Percentiles rank a stretch among this genome's conserved stretches.
phyloP scores from a whole-genome alignment of 257 asterid species.

The Scutellaria minor region DNA sequence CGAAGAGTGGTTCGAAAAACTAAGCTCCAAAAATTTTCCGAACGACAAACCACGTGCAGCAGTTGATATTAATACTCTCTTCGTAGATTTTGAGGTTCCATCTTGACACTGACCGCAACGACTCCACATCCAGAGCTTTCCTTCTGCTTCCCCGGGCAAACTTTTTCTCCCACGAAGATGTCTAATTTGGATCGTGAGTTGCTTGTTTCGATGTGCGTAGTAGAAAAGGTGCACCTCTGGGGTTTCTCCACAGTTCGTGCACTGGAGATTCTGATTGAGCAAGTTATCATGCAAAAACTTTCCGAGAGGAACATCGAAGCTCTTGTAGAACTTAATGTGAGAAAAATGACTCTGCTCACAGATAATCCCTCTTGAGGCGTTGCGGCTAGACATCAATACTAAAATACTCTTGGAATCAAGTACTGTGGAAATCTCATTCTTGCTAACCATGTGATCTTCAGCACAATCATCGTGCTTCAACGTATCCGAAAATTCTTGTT shows the following conservation, averaged over 20 bases:
- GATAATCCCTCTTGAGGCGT: slow-evolving; percentile 66
- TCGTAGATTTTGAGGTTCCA: slow-evolving; percentile 64
- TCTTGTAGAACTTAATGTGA: slow-evolving; percentile 81
- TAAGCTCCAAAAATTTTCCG: slow-evolving; percentile 92
- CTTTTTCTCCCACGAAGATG: slow-evolving; percentile 55
- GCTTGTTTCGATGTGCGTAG: slow-evolving; percentile 88
- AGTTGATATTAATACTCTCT: slow-evolving; percentile 74
- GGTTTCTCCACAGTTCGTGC: slow-evolving; percentile 74
- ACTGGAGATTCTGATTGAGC: slow-evolving; percentile 78
- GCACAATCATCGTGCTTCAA: slow-evolving; percentile 40
- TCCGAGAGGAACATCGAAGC: slow-evolving; percentile 86
- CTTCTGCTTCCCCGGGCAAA: slow-evolving; percentile 80
- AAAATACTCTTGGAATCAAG: slow-evolving; percentile 88
- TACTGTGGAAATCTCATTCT: slow-evolving; percentile 67
- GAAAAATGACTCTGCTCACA: slow-evolving; percentile 88
- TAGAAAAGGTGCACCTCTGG: slow-evolving; percentile 70
- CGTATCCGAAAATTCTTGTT: slow-evolving; percentile 41
- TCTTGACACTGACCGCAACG: slow-evolving; percentile 76
- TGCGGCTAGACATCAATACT: slow-evolving; percentile 81
- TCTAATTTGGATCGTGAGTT: slow-evolving; percentile 79
- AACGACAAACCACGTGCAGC: slow-evolving; percentile 86
- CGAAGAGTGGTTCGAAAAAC: slow-evolving; percentile 76
- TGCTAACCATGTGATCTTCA: slow-evolving; percentile 51
- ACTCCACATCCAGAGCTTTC: slow-evolving; percentile 99
- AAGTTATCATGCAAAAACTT: slow-evolving; percentile 75